Conservation (phyloP, 352 stramenopile genomes). For the Phytophthora kernoviae region DNA sequence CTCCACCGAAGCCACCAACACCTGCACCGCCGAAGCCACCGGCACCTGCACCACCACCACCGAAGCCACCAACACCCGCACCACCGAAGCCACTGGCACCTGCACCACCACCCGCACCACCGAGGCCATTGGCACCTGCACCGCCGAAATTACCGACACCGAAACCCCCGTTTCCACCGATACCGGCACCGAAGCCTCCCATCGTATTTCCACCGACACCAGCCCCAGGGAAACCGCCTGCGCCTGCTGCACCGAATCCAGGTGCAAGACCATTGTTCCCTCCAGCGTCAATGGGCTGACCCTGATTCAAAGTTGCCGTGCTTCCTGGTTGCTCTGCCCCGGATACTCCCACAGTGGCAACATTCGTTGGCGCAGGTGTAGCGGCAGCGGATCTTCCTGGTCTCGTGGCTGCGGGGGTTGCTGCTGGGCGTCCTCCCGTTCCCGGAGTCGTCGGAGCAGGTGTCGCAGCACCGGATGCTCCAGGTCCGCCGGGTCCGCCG, state of each 20-base stretch:
- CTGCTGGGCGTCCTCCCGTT: constrained; percentile 10
- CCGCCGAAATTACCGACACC: constrained; percentile 3
- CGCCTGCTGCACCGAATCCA: neutral
- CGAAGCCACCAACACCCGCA: no score
- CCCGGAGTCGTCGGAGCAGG: constrained; percentile 22
- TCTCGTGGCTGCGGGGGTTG: constrained; percentile 18
- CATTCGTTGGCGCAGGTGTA: constrained; percentile 23
- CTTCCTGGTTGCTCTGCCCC: constrained; percentile 9
- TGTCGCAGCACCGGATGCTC: constrained; percentile 10
- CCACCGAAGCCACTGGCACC: no score
- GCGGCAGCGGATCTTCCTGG: constrained; percentile 1
- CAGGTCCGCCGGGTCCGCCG: constrained; percentile 8
- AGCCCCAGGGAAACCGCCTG: constrained; percentile 4
- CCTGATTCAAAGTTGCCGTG: neutral
- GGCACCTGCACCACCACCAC: no score
- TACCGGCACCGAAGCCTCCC: neutral
- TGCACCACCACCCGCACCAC: no score
- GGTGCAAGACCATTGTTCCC: neutral
- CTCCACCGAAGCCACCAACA: no score
- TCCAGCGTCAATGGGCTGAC: neutral
- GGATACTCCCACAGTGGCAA: neutral
- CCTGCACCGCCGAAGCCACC: no score
- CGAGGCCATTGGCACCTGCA: no score
- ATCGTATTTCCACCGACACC: constrained; percentile 6
- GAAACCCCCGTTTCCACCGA: neutral